A percentile compares a stretch with the other conserved stretches of the same genome.
Evolutionary conservation across 345 rosid genomes (phyloP).

Genomic region (Toxicodendron radicans): DNA sequence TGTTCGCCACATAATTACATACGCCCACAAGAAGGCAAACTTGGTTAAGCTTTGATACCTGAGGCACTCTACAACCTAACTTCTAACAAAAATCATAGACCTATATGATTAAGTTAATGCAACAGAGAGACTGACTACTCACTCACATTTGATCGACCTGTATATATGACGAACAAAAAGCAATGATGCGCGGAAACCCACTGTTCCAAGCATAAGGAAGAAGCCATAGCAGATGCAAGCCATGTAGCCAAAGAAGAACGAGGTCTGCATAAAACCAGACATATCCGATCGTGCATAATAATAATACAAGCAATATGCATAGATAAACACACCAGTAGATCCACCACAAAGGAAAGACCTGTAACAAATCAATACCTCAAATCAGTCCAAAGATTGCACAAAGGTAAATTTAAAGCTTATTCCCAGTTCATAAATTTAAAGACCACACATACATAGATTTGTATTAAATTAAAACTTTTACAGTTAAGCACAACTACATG

Average conservation of each 20-base stretch:
- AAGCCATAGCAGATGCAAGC: slow-evolving; percentile 84
- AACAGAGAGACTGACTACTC: slow-evolving; percentile 19
- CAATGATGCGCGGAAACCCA: slow-evolving; percentile 76
- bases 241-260: slow-evolving; percentile 88
- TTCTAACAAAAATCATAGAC: background rate
- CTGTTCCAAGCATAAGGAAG: slow-evolving; percentile 82
- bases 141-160: slow-evolving; percentile 80
- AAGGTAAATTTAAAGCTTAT: background rate
- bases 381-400: slow-evolving; percentile 9
- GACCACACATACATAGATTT: background rate
- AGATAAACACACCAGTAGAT: slow-evolving; percentile 73
- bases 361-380: slow-evolving; percentile 16
- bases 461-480: background rate
- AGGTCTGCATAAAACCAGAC: slow-evolving; percentile 91
- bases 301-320: slow-evolving; percentile 74
- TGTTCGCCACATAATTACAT: slow-evolving; percentile 10
- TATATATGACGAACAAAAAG: slow-evolving; percentile 79
- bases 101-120: slow-evolving; percentile 21
- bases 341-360: slow-evolving; percentile 85
- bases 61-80: background rate
- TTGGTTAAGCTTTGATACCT: background rate
- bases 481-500: background rate
- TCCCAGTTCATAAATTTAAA: background rate
- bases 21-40: background rate
- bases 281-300: slow-evolving; percentile 75